Conservation (phyloP, 345 rosid genomes). For the Euphorbia peplus region DNA sequence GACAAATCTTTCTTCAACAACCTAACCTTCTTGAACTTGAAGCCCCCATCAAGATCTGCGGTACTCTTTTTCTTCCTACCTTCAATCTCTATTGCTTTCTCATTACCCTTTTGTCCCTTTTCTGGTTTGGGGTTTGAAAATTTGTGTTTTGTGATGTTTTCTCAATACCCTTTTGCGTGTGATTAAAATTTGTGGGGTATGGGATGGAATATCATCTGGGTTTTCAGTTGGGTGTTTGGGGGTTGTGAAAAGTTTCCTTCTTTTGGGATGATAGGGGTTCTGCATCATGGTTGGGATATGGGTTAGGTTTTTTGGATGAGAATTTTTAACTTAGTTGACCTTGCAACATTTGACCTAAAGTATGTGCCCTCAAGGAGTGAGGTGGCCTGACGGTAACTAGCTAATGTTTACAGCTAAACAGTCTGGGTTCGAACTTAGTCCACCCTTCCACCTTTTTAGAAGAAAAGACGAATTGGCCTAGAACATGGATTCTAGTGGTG, state of each 20-base stretch:
- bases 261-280: not conserved
- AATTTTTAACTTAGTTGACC: not conserved
- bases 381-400: no score
- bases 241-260: not conserved
- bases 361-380: no score
- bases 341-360: not conserved
- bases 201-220: not conserved
- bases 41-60: constrained; percentile 97
- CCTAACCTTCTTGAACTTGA: constrained; percentile 87
- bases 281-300: not conserved
- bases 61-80: constrained; percentile 25
- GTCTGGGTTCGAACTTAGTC: no score
- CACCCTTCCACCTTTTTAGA: no score
- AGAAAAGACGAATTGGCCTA: not conserved
- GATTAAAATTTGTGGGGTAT: not conserved
- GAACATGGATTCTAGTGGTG: not conserved
- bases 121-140: not conserved
- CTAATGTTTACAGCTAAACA: no score
- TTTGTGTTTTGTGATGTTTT: no score
- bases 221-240: not conserved
- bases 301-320: not conserved
- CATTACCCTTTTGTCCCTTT: no score
- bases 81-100: not conserved
- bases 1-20: constrained; percentile 76
- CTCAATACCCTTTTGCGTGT: no score